Percentiles rank a stretch among this genome's conserved stretches.
Evolutionary conservation across 176 grass and related monocot genomes (phyloP).

Genomic region (Cocos nucifera): DNA sequence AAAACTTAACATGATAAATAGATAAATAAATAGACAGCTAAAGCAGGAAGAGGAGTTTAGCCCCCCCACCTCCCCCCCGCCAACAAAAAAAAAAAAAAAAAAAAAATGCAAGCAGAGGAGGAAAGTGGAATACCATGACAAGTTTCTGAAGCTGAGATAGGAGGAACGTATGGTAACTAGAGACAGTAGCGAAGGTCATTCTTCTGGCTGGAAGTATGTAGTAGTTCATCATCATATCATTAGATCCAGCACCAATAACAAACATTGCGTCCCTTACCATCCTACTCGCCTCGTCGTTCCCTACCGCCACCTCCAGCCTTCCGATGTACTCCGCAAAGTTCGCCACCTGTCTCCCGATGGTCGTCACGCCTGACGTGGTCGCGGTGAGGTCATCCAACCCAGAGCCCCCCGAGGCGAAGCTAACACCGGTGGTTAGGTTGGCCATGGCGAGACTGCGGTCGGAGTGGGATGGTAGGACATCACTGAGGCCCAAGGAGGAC

Average conservation of each 20-base stretch:
- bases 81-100: too few relatives aligned
- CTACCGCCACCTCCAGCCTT: conserved; percentile 17
- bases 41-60: too few relatives aligned
- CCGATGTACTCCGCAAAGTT: conserved; percentile 33
- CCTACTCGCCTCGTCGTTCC: conserved; percentile 17
- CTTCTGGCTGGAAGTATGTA: conserved; percentile 15
- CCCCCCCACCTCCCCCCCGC: too few relatives aligned
- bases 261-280: conserved; percentile 30
- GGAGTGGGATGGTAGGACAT: conserved; percentile 39
- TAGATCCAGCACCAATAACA: conserved; percentile 44
- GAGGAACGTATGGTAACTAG: conserved; percentile 38
- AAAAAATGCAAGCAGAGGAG: too few relatives aligned
- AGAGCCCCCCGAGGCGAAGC: conserved; percentile 60
- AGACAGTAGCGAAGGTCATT: conserved; percentile 9
- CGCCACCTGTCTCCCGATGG: conserved; percentile 30
- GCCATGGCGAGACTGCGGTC: conserved; percentile 1
- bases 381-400: conserved; percentile 61
- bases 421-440: conserved; percentile 38
- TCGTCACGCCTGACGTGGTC: conserved; percentile 10
- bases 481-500: conserved; percentile 43
- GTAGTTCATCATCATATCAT: conserved; percentile 54
- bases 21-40: too few relatives aligned
- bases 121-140: conserved; percentile 24
- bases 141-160: conserved; percentile 23
- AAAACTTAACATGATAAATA: too few relatives aligned